A percentile compares a stretch with the other conserved stretches of the same genome.
Evolutionary conservation across 345 rosid genomes (phyloP).

Genomic region (Anacardium occidentale): DNA sequence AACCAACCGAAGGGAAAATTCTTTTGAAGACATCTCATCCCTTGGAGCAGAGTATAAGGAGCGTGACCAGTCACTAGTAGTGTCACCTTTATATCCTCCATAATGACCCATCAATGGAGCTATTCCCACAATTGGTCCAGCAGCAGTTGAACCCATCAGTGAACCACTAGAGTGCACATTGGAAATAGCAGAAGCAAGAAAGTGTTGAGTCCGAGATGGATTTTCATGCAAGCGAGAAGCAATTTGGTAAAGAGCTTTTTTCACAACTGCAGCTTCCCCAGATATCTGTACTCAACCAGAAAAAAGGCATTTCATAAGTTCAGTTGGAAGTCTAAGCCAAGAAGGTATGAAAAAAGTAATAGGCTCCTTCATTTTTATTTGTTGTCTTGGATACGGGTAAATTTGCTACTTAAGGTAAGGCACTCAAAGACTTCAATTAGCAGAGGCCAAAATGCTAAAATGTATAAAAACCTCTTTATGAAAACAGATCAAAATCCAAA

Average conservation of each 20-base stretch:
- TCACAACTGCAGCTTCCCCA: conserved; percentile 78
- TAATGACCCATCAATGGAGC: conserved; percentile 72
- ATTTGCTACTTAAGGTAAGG: not conserved
- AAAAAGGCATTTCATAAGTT: not conserved
- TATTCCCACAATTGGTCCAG: conserved; percentile 71
- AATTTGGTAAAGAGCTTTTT: conserved; percentile 76
- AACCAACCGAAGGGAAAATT: conserved; percentile 75
- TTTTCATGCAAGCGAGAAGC: conserved; percentile 85
- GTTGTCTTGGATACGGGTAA: not conserved
- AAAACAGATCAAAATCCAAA: not conserved
- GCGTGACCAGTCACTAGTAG: conserved; percentile 79
- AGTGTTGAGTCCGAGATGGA: conserved; percentile 84
- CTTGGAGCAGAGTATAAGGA: conserved; percentile 76
- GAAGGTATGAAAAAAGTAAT: not conserved
- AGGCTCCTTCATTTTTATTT: not conserved
- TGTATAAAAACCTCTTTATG: not conserved
- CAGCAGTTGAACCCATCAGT: conserved; percentile 56
- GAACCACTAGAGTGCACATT: conserved; percentile 56
- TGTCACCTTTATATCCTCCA: conserved; percentile 78
- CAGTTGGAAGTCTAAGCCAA: not conserved
- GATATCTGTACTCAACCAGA: conserved; percentile 50
- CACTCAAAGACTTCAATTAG: not conserved
- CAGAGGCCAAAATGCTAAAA: not conserved
- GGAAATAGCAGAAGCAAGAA: conserved; percentile 65
- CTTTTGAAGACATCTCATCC: conserved; percentile 69